phyloP scores from a whole-genome alignment of 352 stramenopile species.

The Globisporangium uncinulatum region DNA sequence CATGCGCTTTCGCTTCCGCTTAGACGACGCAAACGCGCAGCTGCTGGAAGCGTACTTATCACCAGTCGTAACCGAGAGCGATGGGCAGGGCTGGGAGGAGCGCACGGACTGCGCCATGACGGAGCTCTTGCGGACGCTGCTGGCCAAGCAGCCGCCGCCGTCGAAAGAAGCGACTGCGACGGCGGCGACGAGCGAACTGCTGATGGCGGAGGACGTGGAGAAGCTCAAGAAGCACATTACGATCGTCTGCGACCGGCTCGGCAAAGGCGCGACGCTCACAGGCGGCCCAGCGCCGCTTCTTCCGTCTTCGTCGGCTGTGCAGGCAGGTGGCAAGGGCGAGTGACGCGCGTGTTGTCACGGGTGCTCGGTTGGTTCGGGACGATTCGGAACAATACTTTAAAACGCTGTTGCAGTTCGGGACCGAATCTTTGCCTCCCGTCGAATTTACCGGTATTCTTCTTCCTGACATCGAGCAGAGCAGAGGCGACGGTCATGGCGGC shows the following conservation, averaged over 20 bases:
- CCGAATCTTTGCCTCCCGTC: not conserved
- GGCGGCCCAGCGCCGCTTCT: not conserved
- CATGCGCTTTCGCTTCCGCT: conserved; percentile 71
- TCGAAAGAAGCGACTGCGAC: conserved; percentile 13
- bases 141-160: conserved; percentile 53
- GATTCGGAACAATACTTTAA: not conserved
- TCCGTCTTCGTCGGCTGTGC: not conserved
- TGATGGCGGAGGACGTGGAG: conserved; percentile 75
- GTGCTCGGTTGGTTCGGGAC: not conserved
- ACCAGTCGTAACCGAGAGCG: conserved; percentile 48
- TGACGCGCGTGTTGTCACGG: not conserved
- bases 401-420: not conserved
- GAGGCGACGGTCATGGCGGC: not conserved
- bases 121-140: conserved; percentile 72
- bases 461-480: not conserved
- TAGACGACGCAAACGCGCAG: conserved; percentile 54
- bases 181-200: conserved; percentile 36
- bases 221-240: conserved; percentile 90
- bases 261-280: conserved; percentile 62
- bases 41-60: conserved; percentile 68
- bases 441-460: not conserved
- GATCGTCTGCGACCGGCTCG: conserved; percentile 84
- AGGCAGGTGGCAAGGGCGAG: not conserved
- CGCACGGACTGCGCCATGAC: conserved; percentile 78
- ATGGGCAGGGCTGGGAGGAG: conserved; percentile 87